Conservation (phyloP, 805 yeast genomes). For the Wickerhamiella brachini region DNA sequence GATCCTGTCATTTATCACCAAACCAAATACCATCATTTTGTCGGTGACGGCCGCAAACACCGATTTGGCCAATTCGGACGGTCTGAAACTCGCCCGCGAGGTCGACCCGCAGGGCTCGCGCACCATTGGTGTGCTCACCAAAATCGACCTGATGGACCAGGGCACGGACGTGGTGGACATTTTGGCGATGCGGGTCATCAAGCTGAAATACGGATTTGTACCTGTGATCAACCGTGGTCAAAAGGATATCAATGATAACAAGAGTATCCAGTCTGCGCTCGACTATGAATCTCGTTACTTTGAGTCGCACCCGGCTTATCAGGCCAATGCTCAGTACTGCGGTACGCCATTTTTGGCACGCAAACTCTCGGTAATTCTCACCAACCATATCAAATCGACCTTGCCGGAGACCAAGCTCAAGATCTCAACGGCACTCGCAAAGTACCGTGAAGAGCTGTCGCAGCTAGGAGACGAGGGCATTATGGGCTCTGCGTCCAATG, state of each 20-base stretch:
- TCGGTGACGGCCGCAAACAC: conserved; percentile 95
- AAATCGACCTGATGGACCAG: conserved; percentile 92
- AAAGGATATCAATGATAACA: conserved; percentile 79
- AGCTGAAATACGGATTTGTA: conserved; percentile 86
- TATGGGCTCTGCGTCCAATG: conserved; percentile 56
- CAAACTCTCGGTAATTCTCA: conserved; percentile 72
- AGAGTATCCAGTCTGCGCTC: conserved; percentile 79
- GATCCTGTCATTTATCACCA: conserved; percentile 83
- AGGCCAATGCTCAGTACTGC: conserved; percentile 87
- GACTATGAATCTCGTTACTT: conserved; percentile 68
- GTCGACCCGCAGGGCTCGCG: conserved; percentile 95
- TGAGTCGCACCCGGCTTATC: conserved; percentile 80
- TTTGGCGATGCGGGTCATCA: conserved; percentile 88
- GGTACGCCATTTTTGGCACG: conserved; percentile 97
- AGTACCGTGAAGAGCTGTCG: conserved; percentile 66
- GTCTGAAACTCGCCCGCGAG: conserved; percentile 89
- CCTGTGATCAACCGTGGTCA: conserved; percentile 97
- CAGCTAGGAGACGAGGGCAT: conserved; percentile 73
- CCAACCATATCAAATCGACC: conserved; percentile 79
- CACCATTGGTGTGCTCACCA: conserved; percentile 93
- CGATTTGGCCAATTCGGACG: conserved; percentile 94
- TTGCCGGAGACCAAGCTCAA: conserved; percentile 88
- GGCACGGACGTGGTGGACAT: conserved; percentile 97
- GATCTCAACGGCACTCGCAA: conserved; percentile 70
- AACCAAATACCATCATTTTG: conserved; percentile 86